Base-by-base conservation (phyloP, 352 stramenopile species). In the Phytopythium vexans region DNA sequence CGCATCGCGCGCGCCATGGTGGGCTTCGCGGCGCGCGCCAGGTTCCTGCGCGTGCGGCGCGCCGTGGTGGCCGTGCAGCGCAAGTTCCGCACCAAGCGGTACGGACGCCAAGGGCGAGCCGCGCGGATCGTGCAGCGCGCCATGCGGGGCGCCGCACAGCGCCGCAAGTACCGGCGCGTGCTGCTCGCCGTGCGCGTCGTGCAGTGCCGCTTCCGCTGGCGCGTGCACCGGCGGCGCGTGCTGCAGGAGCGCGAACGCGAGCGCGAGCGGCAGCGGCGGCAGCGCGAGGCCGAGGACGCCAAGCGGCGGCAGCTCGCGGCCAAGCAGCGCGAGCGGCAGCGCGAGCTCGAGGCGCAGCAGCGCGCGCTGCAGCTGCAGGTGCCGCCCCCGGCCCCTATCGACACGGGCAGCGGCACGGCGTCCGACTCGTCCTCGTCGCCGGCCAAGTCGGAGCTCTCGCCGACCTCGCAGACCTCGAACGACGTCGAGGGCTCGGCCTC, bases 1-100 rank as follows among this genome's bases (percentile, higher is more conserved):
- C 81, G 81, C 56, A 86, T 94, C 33, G 89, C 72, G 56, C 66
- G 91, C 41, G 69, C 77, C 4, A 74, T 90, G 16, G 49, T 89
- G n/a, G 86, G 74, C 42, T 71, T 78, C 12, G 75, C 60, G 14
- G 77, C 74, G 1, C 80, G 85, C 12, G 51, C 54, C 6, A 72
- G 80, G 5, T 94, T 78, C 40, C 52, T 89, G n/a, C 72, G 74
- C 8, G 74, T 81, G 31, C 72, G 83, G 0, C 71, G 66, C 50
- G 78, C 75, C 3, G 62, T 89, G 0, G 65, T 63, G 34, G 68
- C 70, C 6, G 35, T 94, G 7, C 85, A 94, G 52, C 32, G 77
- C 41, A 62, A 65, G 15, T 89, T 89, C 54, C 72, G 78, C 14
- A 54, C 56, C 9, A 21, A 37, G 34, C 16, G 47, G 10, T 14